Base-by-base conservation (phyloP, 805 yeast genomes). In the Schizosaccharomyces cryophilus region DNA sequence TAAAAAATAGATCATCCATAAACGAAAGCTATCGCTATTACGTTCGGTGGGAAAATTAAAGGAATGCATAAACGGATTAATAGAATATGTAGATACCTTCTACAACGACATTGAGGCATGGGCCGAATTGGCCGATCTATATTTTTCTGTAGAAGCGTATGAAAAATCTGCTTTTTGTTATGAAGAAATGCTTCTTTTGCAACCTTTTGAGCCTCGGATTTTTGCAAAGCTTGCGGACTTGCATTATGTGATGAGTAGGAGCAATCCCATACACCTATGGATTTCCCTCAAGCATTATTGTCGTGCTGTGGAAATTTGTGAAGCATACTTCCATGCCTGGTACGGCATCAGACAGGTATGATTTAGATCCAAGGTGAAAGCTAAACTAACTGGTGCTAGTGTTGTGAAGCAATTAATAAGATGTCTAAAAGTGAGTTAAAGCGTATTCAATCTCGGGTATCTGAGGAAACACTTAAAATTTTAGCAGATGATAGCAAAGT, bases 51-150 rank as follows among this genome's bases (percentile, higher is more conserved):
- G 60, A 24, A n/a, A 35, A 30, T 30, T 47, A 11, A 35, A n/a
- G 5, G 47, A 56, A 40, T 56, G 38, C 21, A 30, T 56, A 9
- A 19, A 56, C n/a, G 47, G 26, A 21, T 26, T 56, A 19, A 21
- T 35, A n/a, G 26, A 24, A 9, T 56, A 56, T 35, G 19, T 56
- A 21, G 60, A 56, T 30, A 56, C 42, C 7, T 35, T 29, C 35
- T 56, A 56, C 24, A 38, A 15, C 9, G 60, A 56, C 38, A 5
- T 40, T n/a, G 60, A 56, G 47, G 60, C 60, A 35, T 56, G 60
- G 60, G 60, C 60, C 6, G 60, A 56, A 30, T 42, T 56, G 6
- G 60, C 60, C 17, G 60, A 56, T 30, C n/a, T 56, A 9, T 56
- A 56, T 47, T 17, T 29, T 21, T 21, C 30, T 11, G 35, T 29